These are phyloP conservation scores for Blastobotrys chiropterorum DNA, from an alignment of 805 yeast genomes.

Conservation along the genomic window DNA sequence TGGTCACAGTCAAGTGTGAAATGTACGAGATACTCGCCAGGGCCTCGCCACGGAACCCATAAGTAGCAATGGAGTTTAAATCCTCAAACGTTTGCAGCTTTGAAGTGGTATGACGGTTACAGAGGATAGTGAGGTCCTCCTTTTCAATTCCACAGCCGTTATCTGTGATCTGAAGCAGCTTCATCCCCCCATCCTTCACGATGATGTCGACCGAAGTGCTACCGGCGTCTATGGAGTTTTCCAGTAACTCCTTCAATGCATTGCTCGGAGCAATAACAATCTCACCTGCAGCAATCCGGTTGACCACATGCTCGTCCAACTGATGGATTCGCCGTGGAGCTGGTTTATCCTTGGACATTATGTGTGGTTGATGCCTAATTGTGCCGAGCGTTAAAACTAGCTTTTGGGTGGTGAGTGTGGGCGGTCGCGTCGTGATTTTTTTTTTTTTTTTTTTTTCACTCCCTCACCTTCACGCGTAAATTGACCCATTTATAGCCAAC, in stretches of 20 bases:
- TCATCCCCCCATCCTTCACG: slow-evolving; percentile 89
- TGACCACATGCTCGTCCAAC: slow-evolving; percentile 68
- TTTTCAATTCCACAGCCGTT: slow-evolving; percentile 73
- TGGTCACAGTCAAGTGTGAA: slow-evolving; percentile 70
- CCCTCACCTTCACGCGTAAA: background rate
- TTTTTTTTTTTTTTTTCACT: no score
- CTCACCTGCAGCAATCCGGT: slow-evolving; percentile 95
- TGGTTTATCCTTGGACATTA: background rate
- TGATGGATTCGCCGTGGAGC: background rate
- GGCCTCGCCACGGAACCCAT: slow-evolving; percentile 97
- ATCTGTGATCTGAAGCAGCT: slow-evolving; percentile 79
- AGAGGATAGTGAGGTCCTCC: slow-evolving; percentile 71
- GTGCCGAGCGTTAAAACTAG: background rate
- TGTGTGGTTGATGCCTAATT: background rate
- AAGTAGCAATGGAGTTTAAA: slow-evolving; percentile 60
- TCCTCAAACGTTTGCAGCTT: slow-evolving; percentile 73
- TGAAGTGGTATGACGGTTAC: slow-evolving; percentile 90
- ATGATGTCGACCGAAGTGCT: slow-evolving; percentile 68
- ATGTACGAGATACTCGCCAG: slow-evolving; percentile 90
- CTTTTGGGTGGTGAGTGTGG: background rate
- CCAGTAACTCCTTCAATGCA: slow-evolving; percentile 88
- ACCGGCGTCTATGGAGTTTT: slow-evolving; percentile 85
- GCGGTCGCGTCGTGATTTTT: background rate
- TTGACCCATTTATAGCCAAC: background rate
- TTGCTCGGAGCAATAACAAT: slow-evolving; percentile 90